Evolutionary conservation across 495 filamentous ascomycete species (phyloP), one percentile per base, ranked within the genome.

Genomic region (Penicillium longicatenatum): DNA sequence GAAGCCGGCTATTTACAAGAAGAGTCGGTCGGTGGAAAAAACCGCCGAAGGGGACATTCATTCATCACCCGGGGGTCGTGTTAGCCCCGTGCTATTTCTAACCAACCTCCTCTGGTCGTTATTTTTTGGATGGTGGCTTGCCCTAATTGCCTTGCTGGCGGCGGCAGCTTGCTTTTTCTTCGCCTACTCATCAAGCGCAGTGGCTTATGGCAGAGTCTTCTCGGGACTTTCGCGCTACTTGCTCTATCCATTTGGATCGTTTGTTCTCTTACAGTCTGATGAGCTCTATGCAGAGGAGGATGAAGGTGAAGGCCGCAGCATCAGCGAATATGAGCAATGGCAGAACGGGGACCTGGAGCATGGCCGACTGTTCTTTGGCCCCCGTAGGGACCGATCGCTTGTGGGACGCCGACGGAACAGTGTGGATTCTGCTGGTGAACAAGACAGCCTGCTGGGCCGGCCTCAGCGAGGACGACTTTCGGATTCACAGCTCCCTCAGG

Each of bases 261-360:
- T 93, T 67, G 91, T 99, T 54, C 89, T 91, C 49, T 82, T 99
- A 24, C 87, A 95, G 63, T 90, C 91, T 62, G 92, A 99, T 64
- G 94, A 98, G 64, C 86, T 88, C 31, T 99, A 99, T 70, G 82
- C 91, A 21, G 91, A 98, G 62, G 94, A 99, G 71, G 94, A 99
- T 70, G 86, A 96, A 66, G 95, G 93, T n/a, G 94, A 99, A 74
- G 94, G 95, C n/a, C 84, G 94, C 64, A 98, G 92, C 71, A 97
- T 99, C 69, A 96, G 91, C 67, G 94, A 99, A 74, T 99, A 99
- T 72, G 94, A 98, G 70, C 93, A 96, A 70, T 99, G 94, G 94
- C 94, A 99, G 70, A 96, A 88, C 63, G 94, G 94, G 37, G 94
- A 99, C 68, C 77, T 99, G 35, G 94, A 99, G 72, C 90, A 97